These are phyloP conservation scores for Artemisia tridentata DNA, from an alignment of 129 eudicot genomes.

Conservation along the genomic window DNA sequence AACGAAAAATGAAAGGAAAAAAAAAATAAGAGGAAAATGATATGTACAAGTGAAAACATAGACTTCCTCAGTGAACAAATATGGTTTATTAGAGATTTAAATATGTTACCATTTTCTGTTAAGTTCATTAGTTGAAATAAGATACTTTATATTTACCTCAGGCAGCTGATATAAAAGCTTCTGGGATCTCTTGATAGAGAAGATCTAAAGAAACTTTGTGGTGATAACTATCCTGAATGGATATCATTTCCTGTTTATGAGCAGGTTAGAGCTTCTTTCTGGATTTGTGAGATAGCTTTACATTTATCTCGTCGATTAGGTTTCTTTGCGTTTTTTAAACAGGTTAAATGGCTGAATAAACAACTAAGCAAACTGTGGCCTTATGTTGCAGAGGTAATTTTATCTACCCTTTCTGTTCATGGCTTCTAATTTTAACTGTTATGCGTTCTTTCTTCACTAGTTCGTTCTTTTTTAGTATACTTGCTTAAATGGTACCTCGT, in stretches of 20 bases:
- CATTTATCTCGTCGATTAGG: too few relatives aligned
- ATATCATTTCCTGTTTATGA: constrained; percentile 94
- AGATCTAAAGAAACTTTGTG: constrained; percentile 82
- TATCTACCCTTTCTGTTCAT: constrained; percentile 13
- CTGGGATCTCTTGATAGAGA: constrained; percentile 85
- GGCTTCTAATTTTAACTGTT: neutral
- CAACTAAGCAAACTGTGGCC: constrained; percentile 95
- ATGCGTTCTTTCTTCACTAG: neutral
- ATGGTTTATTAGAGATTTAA: constrained; percentile 5
- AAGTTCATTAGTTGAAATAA: neutral
- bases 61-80: neutral
- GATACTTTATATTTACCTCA: constrained; percentile 32
- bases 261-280: constrained; percentile 51
- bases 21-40: too few relatives aligned
- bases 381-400: constrained; percentile 84
- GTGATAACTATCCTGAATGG: constrained; percentile 91
- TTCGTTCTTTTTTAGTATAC: neutral
- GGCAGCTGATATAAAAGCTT: constrained; percentile 88
- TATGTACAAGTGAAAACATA: too few relatives aligned
- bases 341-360: constrained; percentile 96
- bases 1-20: too few relatives aligned
- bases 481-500: neutral
- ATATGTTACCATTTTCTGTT: constrained; percentile 2
- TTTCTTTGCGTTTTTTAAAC: neutral
- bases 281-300: too few relatives aligned